Conservation (phyloP, 169 alveolate genomes). For the Cyclospora cayetanensis region DNA sequence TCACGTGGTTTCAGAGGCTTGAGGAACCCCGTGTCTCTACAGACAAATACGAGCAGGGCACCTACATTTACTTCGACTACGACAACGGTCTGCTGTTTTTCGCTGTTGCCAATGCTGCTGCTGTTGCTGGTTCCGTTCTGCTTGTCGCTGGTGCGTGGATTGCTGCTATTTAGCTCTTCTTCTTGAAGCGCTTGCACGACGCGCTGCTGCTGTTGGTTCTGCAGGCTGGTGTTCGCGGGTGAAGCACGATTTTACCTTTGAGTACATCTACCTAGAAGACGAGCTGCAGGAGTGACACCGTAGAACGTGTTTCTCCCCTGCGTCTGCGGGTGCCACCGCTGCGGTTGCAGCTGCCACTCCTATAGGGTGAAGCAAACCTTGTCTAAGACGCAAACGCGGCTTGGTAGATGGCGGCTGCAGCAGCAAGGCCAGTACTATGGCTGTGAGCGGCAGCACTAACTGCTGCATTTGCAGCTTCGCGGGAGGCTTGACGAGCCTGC, state of each 20-base stretch:
- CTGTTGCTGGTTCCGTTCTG: not conserved
- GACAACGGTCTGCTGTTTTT: not conserved
- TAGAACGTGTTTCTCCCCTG: not conserved
- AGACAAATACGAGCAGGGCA: constrained; percentile 73
- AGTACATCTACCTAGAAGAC: constrained; percentile 72
- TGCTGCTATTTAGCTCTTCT: not conserved
- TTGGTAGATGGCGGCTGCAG: too few species aligned
- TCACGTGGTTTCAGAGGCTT: constrained; percentile 74
- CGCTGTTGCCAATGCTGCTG: not conserved
- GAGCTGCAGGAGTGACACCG: constrained; percentile 19
- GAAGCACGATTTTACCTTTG: constrained; percentile 72
- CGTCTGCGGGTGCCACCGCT: not conserved
- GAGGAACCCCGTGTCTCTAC: constrained; percentile 75
- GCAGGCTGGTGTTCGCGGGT: constrained; percentile 71
- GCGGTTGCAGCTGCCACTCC: not conserved
- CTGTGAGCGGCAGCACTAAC: too few species aligned
- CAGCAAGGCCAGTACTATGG: too few species aligned
- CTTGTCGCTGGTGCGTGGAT: not conserved
- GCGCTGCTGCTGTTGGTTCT: not conserved
- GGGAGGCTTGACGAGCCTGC: too few species aligned
- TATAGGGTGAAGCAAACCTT: not conserved
- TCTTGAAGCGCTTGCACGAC: not conserved
- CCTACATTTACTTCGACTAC: constrained; percentile 73
- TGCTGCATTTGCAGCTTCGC: too few species aligned
- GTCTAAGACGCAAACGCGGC: not conserved